phyloP scores from a whole-genome alignment of 495 filamentous ascomycete species.

The Cudoniella acicularis region DNA sequence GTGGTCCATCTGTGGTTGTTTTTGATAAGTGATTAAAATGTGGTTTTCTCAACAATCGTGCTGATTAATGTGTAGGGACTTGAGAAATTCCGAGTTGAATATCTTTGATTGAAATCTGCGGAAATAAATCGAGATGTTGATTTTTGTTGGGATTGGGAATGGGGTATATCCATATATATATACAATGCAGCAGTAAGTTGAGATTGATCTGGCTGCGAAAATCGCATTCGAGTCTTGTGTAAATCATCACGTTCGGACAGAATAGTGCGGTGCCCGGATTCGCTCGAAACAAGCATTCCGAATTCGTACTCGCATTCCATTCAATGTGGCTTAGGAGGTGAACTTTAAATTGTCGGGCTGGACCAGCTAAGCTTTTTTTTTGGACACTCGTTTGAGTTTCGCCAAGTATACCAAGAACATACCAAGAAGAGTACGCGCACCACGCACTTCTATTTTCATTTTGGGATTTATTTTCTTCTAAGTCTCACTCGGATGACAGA shows the following conservation, averaged over 20 bases:
- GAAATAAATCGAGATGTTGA: neutral
- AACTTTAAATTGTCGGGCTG: neutral
- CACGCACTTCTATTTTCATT: too few relatives aligned
- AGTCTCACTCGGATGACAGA: too few relatives aligned
- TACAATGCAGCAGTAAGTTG: neutral
- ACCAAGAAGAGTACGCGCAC: too few relatives aligned
- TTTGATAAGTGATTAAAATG: neutral
- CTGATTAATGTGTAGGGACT: neutral
- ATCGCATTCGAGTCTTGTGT: neutral
- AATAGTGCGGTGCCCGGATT: too few relatives aligned
- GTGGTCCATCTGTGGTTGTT: too few relatives aligned
- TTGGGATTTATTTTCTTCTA: too few relatives aligned
- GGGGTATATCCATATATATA: neutral
- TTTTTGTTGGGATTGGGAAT: neutral
- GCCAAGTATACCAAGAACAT: neutral
- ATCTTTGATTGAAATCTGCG: neutral
- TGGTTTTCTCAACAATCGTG: neutral
- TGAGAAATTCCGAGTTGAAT: neutral
- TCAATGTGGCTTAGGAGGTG: neutral
- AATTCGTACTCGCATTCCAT: neutral
- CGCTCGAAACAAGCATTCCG: too few relatives aligned
- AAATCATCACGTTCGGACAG: neutral
- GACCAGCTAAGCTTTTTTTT: neutral
- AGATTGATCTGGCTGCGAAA: neutral
- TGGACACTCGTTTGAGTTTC: neutral